Base-by-base conservation (phyloP, 225 moss, liverwort and hornwort genomes). In the Bryoerythrophyllum caledonicum region DNA sequence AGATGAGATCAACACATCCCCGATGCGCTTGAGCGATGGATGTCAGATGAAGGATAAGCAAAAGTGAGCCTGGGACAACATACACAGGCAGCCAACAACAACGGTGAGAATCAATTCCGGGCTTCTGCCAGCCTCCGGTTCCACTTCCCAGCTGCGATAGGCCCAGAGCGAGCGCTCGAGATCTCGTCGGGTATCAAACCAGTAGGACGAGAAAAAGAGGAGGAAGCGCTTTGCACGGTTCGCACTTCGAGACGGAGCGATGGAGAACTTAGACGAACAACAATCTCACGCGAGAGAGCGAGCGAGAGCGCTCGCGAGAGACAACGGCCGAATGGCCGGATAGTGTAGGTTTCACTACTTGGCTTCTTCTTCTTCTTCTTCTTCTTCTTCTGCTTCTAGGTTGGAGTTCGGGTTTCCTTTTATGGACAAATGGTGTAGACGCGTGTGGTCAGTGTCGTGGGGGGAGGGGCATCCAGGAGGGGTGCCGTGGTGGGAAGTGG, bases 401-500 rank as follows among this genome's bases (percentile, higher is more conserved):
- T 68, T 53, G 4, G 52, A n/a, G 4, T 53, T 37, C 4, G 71
- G 28, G 12, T 43, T 28, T 19, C 30, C 30, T 84, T 84, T 81
- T 84, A 84, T 84, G 84, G 84, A 84, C 84, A 81, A 67, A 84
- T 84, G 84, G 84, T 81, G 81, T 75, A 81, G 84, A 81, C 81
- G 84, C 75, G 78, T 84, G 84, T 81, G 84, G 84, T 78, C 84
- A 78, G 84, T 84, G 74, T 84, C 81, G 66, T 84, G 81, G 84
- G 81, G 81, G 62, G 78, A 78, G 78, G 81, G 81, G 56, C 65
- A 17, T 38, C 38, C 38, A 10, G 38, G 38, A 38, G 80, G 77
- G 66, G 74, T 81, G 84, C 84, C 74, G 44, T 84, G 80, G 80
- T 77, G 84, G 84, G 77, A 77, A 67, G 74, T 66, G 17, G 53